Evolutionary conservation across 192 early-diverging fungal species (phyloP).

Genomic region (Globomyces pollinis-pini): DNA sequence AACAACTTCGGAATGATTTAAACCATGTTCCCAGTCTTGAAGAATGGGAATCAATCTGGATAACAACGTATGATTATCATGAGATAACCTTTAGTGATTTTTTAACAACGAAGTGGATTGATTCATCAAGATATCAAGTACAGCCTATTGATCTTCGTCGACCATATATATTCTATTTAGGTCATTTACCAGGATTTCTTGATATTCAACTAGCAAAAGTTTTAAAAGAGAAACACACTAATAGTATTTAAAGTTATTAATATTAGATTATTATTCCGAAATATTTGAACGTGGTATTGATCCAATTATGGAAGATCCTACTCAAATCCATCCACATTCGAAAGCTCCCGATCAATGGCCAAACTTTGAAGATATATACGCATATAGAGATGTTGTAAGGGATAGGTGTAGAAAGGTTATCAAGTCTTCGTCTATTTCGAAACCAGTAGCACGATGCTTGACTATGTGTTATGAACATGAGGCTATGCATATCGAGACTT

Average conservation of each 20-base stretch:
- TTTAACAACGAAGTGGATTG: constrained; percentile 57
- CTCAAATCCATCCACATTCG: constrained; percentile 72
- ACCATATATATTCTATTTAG: constrained; percentile 85
- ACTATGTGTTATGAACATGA: constrained; percentile 93
- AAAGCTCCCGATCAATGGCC: constrained; percentile 67
- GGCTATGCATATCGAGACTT: constrained; percentile 86
- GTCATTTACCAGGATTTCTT: constrained; percentile 61
- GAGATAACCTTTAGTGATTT: constrained; percentile 55
- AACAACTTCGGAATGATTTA: not conserved
- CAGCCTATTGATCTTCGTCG: constrained; percentile 79
- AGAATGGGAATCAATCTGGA: constrained; percentile 79
- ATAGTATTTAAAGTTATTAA: constrained; percentile 40
- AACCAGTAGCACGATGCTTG: constrained; percentile 48
- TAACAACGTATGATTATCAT: constrained; percentile 45
- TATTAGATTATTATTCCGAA: constrained; percentile 53
- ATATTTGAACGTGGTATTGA: constrained; percentile 96
- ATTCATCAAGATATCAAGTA: constrained; percentile 32
- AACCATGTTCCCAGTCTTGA: constrained; percentile 46
- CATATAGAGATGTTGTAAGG: constrained; percentile 60
- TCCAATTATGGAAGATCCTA: constrained; percentile 66
- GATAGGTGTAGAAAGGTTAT: constrained; percentile 43
- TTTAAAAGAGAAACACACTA: constrained; percentile 11
- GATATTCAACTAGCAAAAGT: constrained; percentile 36
- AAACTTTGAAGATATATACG: constrained; percentile 48
- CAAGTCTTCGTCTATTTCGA: constrained; percentile 5